Conservation (phyloP, 352 stramenopile genomes). For the Phytophthora aleatoria region DNA sequence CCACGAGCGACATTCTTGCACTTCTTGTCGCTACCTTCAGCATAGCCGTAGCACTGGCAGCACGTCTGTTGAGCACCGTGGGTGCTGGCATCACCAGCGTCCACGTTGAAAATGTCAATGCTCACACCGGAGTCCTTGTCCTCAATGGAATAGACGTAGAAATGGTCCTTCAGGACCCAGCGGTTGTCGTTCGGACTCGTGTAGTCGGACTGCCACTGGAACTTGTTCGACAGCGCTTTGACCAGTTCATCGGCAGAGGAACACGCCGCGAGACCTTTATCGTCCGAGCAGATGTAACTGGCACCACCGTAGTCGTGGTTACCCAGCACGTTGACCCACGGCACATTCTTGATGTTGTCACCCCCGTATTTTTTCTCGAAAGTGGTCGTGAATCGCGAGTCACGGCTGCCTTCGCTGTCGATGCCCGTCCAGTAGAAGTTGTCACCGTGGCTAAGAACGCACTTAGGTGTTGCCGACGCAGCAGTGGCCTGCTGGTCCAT, state of each 20-base stretch:
- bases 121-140: slow-evolving; percentile 46
- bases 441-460: slow-evolving; percentile 73
- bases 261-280: slow-evolving; percentile 48
- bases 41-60: slow-evolving; percentile 86
- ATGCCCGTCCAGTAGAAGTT: slow-evolving; percentile 89
- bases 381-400: slow-evolving; percentile 66
- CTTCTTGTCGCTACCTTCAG: slow-evolving; percentile 45
- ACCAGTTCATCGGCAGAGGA: slow-evolving; percentile 52
- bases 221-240: slow-evolving; percentile 56
- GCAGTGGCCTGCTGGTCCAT: slow-evolving; percentile 51
- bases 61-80: slow-evolving; percentile 77
- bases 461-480: slow-evolving; percentile 53
- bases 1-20: slow-evolving; percentile 61
- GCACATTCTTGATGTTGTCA: slow-evolving; percentile 53
- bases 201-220: slow-evolving; percentile 66
- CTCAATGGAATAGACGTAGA: slow-evolving; percentile 65
- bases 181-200: slow-evolving; percentile 74
- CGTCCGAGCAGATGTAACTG: slow-evolving; percentile 67
- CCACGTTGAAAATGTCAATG: slow-evolving; percentile 80
- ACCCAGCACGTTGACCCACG: slow-evolving; percentile 77
- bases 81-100: slow-evolving; percentile 66
- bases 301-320: slow-evolving; percentile 85
- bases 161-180: slow-evolving; percentile 73
- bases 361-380: slow-evolving; percentile 75
- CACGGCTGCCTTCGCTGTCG: slow-evolving; percentile 42